Evolutionary conservation across 2,329 filamentous ascomycete genomes (phyloP), one percentile per base, ranked within the genome.

Genomic region (Raffaelea ambrosiae): DNA sequence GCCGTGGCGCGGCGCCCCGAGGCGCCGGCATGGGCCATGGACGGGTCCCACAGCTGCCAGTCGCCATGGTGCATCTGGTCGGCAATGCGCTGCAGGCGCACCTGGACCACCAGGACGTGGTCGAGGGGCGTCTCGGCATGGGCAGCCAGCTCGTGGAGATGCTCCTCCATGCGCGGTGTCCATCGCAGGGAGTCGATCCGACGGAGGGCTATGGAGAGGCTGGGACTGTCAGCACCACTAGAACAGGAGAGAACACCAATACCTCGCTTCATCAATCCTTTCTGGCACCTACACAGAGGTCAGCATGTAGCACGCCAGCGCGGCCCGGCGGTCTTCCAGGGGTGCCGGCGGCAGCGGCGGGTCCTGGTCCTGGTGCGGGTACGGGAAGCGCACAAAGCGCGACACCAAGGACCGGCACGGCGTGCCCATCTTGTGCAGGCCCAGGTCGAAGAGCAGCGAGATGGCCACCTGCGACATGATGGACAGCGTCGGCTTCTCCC

Each of bases 141-240:
- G 16, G 67, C 61, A 4, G 66, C 62, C 0, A 84, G 61, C 2
- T 67, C 53, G 4, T 66, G 59, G 1, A 83, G 62, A 33, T 71
- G 76, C 33, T 81, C 76, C 26, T 81, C 77, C 66, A 83, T 72
- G 45, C 79, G 71, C 2, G 71, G 54, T 1, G 72, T 80, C 79
- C 79, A 84, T 3, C 64, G 66, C 43, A 83, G 63, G 2, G 68
- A 56, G 46, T 81, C 76, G 44, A 70, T 65, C 41, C 70, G 69
- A 21, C 68, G 69, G 14, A 76, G 62, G 7, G 55, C 51, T 4
- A 49, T n/a, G 4, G 51, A 38, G 3, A 40, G 22, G 2, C 38
- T 46, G 20, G 3, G 26, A 29, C 40, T 3, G 40, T 23, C 13
- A 29, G 16, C 2, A 40, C 20, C 23, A 4, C 8, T 38, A 29